These are phyloP conservation scores for Vanderwaltozyma yarrowii DNA, from an alignment of 805 yeast species.

Conservation along the genomic window DNA sequence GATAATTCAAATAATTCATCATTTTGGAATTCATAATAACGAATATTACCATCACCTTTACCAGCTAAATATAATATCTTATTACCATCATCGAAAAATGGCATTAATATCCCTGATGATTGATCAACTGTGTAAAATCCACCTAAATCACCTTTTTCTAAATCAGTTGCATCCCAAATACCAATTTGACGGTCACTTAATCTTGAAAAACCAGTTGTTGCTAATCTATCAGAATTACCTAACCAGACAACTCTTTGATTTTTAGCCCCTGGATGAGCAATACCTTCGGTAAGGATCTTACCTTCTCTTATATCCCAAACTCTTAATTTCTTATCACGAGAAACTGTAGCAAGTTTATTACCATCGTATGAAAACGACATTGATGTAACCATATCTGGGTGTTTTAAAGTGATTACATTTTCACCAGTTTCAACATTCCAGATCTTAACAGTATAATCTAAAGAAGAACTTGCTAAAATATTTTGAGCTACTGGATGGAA, in stretches of 20 bases:
- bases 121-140: conserved; percentile 83
- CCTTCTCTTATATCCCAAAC: conserved; percentile 86
- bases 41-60: conserved; percentile 95
- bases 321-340: conserved; percentile 82
- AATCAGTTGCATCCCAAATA: conserved; percentile 74
- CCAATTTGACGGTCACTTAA: conserved; percentile 92
- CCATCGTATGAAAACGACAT: conserved; percentile 90
- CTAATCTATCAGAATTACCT: conserved; percentile 74
- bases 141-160: conserved; percentile 76
- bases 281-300: conserved; percentile 67
- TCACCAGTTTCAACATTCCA: conserved; percentile 82
- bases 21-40: conserved; percentile 82
- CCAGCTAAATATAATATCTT: conserved; percentile 84
- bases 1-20: conserved; percentile 77
- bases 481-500: conserved; percentile 85
- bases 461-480: conserved; percentile 80
- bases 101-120: conserved; percentile 89
- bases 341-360: conserved; percentile 71
- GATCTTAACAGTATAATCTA: conserved; percentile 82
- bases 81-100: conserved; percentile 75
- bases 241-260: conserved; percentile 83
- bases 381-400: conserved; percentile 86
- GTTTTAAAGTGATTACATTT: conserved; percentile 62
- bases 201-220: conserved; percentile 90
- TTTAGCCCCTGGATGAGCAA: conserved; percentile 90